Base-by-base conservation (phyloP, 164 flowering plant species). In the Paratinospora sagittata region DNA sequence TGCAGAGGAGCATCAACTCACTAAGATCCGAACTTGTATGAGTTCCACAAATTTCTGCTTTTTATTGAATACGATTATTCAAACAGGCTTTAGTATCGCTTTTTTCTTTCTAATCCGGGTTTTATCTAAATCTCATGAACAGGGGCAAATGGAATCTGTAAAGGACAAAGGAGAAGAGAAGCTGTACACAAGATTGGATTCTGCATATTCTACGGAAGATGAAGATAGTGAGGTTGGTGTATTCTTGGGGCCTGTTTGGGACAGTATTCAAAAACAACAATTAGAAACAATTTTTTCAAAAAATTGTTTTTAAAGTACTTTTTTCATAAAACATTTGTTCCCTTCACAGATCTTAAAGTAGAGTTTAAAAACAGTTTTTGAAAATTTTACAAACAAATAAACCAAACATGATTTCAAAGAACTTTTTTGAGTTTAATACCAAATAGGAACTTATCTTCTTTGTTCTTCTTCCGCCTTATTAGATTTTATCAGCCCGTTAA, bases 1-100 rank as follows among this genome's bases (percentile, higher is more conserved):
- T 95, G 84, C 84, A 83, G 47, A 75, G 61, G 67, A 83, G 77
- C 70, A 89, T 82, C 78, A 88, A 75, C 33, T 80, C 74, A 66
- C 78, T 95, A 49, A 84, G 85, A 84, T 79, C 87, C 26, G 97
- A 95, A 86, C 83, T 95, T 61, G 98, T 94, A 85, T 6, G 92
- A 19, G 60, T 74, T 79, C 70, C 71, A 52, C 9, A 64, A 11
- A 72, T 37, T 72, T 47, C 24, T 45, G 14, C 70, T 66, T 76
- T 55, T 11, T n/a, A 41, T 2, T 4, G 33, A 36, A 41, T 49
- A 23, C 2, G 41, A 52, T 7, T 55, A 21, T 55, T 55, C 11
- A 37, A 26, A 16, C 39, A 7, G 39, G n/a, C 45, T 17, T 66
- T 33, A 36, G 16, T 24, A 0, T 27, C 45, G 6, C 27, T 10